Percentiles rank a stretch among this genome's conserved stretches.
Evolutionary conservation across 2,329 filamentous ascomycete genomes (phyloP).

Genomic region (Kalaharituber pfeilii): DNA sequence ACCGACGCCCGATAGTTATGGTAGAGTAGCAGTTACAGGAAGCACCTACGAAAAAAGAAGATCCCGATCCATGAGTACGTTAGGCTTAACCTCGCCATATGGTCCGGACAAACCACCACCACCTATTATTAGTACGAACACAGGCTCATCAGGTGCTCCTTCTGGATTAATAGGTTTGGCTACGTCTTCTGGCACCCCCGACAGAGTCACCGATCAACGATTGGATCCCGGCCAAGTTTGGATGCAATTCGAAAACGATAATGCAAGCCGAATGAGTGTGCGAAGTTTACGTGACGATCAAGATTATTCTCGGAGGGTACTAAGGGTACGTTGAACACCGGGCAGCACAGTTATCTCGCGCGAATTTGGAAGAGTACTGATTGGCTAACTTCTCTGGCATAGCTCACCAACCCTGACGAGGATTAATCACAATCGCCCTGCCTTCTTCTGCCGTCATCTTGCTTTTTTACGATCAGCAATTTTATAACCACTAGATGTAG

Average conservation of each 20-base stretch:
- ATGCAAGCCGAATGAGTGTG: slow-evolving; percentile 19
- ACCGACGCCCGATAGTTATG: background rate
- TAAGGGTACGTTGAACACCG: slow-evolving; percentile 16
- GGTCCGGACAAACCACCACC: slow-evolving; percentile 4
- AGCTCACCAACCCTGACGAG: slow-evolving; percentile 20
- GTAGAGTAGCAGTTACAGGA: background rate
- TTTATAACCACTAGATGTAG: too few relatives aligned
- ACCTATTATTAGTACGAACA: slow-evolving; percentile 6
- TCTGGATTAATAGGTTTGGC: slow-evolving; percentile 3
- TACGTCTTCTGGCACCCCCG: slow-evolving; percentile 5
- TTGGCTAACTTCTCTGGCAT: background rate
- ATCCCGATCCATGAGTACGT: slow-evolving; percentile 18
- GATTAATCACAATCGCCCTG: too few relatives aligned
- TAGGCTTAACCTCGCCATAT: slow-evolving; percentile 10
- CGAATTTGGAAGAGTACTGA: background rate
- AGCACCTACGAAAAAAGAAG: slow-evolving; percentile 6
- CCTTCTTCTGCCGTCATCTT: too few relatives aligned
- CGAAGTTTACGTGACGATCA: slow-evolving; percentile 18
- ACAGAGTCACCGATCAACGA: slow-evolving; percentile 13
- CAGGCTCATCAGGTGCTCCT: slow-evolving; percentile 1
- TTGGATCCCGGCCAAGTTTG: slow-evolving; percentile 17
- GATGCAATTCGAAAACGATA: slow-evolving; percentile 17
- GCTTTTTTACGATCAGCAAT: too few relatives aligned
- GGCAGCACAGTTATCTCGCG: too few relatives aligned
- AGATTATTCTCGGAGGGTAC: slow-evolving; percentile 17